Evolutionary conservation across 2,329 filamentous ascomycete genomes (phyloP).

Genomic region (Ophiostoma novo-ulmi): DNA sequence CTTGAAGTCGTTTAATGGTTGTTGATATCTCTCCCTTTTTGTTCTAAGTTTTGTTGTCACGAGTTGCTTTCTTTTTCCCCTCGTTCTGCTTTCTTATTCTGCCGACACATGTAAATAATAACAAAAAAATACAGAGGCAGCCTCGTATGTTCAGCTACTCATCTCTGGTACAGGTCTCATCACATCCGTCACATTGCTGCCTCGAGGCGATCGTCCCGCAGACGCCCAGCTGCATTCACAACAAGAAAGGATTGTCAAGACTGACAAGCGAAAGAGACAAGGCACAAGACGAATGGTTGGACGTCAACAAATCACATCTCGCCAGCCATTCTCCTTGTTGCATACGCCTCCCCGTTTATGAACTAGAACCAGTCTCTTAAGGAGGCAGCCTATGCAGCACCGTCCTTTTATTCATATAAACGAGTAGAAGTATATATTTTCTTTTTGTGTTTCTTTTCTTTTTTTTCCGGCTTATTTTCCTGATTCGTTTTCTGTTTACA

Average conservation of each 20-base stretch:
- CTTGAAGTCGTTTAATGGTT: neutral
- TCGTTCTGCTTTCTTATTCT: neutral
- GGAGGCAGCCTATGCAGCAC: conserved; percentile 5
- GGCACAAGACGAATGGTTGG: neutral
- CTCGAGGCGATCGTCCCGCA: neutral
- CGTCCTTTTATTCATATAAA: neutral
- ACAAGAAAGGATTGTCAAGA: neutral
- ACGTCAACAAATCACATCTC: neutral
- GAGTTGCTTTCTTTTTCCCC: neutral
- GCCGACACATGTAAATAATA: neutral
- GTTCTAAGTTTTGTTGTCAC: neutral
- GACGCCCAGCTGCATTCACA: neutral
- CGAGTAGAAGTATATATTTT: too few species aligned
- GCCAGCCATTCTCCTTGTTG: neutral
- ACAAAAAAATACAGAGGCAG: neutral
- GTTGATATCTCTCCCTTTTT: neutral
- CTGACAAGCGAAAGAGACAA: neutral
- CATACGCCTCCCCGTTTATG: neutral
- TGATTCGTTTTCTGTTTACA: too few species aligned
- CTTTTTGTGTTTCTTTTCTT: neutral
- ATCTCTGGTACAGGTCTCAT: neutral
- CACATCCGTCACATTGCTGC: neutral
- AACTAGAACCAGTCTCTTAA: neutral
- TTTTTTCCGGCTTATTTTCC: neutral
- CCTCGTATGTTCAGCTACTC: neutral